phyloP scores from a whole-genome alignment of 2,329 filamentous ascomycete genomes.

The Xylaria multiplex region DNA sequence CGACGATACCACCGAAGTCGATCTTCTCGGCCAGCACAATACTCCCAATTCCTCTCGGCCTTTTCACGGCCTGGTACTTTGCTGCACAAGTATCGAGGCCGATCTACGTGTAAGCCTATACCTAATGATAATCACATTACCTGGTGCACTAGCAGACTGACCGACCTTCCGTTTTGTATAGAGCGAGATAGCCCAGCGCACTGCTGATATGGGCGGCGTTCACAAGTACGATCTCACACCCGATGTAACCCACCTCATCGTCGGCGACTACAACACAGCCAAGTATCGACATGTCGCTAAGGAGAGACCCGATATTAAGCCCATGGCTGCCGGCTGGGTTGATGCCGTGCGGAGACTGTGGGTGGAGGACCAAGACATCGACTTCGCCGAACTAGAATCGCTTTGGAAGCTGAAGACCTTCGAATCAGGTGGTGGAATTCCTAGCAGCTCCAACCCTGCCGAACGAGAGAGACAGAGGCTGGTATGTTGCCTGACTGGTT shows the following conservation, averaged over 20 bases:
- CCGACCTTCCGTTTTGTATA: constrained; percentile 39
- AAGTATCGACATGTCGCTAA: constrained; percentile 97
- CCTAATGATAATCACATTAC: neutral
- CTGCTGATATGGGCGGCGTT: constrained; percentile 82
- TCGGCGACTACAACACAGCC: constrained; percentile 86
- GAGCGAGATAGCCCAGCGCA: constrained; percentile 69
- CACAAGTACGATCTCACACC: constrained; percentile 95
- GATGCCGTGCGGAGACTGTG: constrained; percentile 81
- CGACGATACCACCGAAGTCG: constrained; percentile 12
- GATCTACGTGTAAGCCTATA: constrained; percentile 74
- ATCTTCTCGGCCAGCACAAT: neutral
- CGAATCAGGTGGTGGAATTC: constrained; percentile 60
- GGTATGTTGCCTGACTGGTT: constrained; percentile 66
- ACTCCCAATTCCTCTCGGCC: constrained; percentile 68
- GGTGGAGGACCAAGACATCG: constrained; percentile 80
- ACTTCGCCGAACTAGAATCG: constrained; percentile 75
- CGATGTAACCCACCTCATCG: constrained; percentile 93
- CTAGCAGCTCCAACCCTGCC: constrained; percentile 44
- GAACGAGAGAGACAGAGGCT: constrained; percentile 54
- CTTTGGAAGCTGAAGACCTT: constrained; percentile 73
- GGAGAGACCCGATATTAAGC: constrained; percentile 84
- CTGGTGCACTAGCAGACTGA: constrained; percentile 6
- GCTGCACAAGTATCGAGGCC: constrained; percentile 85
- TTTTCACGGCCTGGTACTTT: constrained; percentile 78
- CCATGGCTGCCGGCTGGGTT: constrained; percentile 85